Conservation (phyloP, 345 rosid genomes). For the Populus davidiana region DNA sequence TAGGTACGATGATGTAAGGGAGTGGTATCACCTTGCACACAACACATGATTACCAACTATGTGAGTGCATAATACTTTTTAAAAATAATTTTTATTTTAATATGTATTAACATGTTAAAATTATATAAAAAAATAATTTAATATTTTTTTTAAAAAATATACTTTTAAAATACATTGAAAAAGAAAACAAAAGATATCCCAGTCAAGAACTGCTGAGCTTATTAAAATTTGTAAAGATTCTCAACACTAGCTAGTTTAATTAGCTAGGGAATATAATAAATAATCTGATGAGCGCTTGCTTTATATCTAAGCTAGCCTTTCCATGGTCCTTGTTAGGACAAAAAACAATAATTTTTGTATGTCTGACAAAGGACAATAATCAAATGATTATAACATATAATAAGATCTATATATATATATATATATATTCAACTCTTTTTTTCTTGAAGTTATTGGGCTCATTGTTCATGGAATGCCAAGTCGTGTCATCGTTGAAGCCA, state of each 20-base stretch:
- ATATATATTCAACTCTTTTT: neutral
- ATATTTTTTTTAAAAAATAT: too few species aligned
- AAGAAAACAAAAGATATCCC: too few species aligned
- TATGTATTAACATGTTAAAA: too few species aligned
- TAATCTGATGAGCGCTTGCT: slow-evolving; percentile 4
- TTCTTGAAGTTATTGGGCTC: neutral
- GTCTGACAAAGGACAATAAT: slow-evolving; percentile 19
- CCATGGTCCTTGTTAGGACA: slow-evolving; percentile 14
- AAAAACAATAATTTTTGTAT: slow-evolving; percentile 14
- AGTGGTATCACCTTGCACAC: neutral
- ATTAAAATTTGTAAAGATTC: neutral
- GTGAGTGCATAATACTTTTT: too few species aligned
- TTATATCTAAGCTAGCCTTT: slow-evolving; percentile 8
- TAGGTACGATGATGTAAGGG: too few species aligned
- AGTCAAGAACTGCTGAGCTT: too few species aligned
- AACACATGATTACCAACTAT: neutral
- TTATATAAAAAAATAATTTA: too few species aligned
- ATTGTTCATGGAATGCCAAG: slow-evolving; percentile 8
- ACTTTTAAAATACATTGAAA: too few species aligned
- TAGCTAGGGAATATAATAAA: neutral
- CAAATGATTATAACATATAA: slow-evolving; percentile 3
- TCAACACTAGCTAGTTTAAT: neutral
- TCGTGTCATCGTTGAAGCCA: neutral
- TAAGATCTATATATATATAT: neutral
- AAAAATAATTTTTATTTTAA: too few species aligned